These are phyloP conservation scores for Anthracocystis panici-leucophaei DNA, from an alignment of 1,284 basidiomycete genomes.

Conservation along the genomic window DNA sequence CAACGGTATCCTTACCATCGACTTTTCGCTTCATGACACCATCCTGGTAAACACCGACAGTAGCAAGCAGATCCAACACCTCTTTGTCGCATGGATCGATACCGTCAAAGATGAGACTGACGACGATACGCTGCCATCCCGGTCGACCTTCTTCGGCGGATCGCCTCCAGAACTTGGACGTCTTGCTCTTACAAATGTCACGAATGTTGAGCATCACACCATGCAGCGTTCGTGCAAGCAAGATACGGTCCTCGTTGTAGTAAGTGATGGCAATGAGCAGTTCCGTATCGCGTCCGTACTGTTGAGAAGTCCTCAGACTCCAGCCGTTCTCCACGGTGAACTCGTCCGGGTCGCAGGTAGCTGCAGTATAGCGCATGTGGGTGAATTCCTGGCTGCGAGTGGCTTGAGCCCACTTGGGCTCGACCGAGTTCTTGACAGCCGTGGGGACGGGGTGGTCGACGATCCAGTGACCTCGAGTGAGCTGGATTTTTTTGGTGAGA, in stretches of 20 bases:
- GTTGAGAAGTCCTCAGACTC: conserved; percentile 81
- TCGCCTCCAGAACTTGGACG: conserved; percentile 82
- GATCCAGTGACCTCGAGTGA: conserved; percentile 76
- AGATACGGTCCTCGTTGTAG: conserved; percentile 94
- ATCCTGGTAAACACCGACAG: conserved; percentile 72
- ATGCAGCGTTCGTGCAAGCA: conserved; percentile 80
- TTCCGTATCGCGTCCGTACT: conserved; percentile 91
- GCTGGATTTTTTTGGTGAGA: conserved; percentile 82
- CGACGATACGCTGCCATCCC: conserved; percentile 92
- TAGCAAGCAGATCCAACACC: conserved; percentile 70
- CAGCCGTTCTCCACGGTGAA: conserved; percentile 79
- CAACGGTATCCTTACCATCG: conserved; percentile 92
- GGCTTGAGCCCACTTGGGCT: conserved; percentile 77
- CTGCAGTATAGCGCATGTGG: conserved; percentile 82
- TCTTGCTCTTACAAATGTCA: conserved; percentile 96
- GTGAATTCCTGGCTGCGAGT: conserved; percentile 78
- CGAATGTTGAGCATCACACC: conserved; percentile 98
- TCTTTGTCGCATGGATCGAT: conserved; percentile 92
- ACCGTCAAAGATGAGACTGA: conserved; percentile 86
- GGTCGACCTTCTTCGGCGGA: conserved; percentile 79
- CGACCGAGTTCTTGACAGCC: conserved; percentile 85
- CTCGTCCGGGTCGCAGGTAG: conserved; percentile 94
- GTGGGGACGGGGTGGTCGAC: conserved; percentile 79
- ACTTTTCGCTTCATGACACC: conserved; percentile 93
- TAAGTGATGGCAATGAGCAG: conserved; percentile 77